Evolutionary conservation across 1,284 basidiomycete genomes (phyloP).

Genomic region (Moesziomyces sp.): DNA sequence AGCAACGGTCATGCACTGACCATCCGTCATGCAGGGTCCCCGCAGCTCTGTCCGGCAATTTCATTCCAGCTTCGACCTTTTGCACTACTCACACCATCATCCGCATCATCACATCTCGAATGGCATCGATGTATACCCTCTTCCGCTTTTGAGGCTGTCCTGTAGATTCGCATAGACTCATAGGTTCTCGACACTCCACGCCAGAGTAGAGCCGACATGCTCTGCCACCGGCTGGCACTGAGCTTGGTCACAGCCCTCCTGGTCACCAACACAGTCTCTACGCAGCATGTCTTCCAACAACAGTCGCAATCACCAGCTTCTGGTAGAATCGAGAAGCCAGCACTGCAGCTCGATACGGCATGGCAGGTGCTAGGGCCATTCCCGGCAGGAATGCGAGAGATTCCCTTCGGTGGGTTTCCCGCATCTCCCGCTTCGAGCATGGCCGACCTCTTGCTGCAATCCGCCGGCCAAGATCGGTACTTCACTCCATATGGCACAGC

Average conservation of each 20-base stretch:
- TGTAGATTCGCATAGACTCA: too few relatives aligned
- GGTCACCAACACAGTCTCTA: slow-evolving; percentile 14
- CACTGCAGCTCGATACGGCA: slow-evolving; percentile 3
- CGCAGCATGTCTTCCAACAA: slow-evolving; percentile 20
- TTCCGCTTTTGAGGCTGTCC: too few relatives aligned
- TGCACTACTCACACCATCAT: too few relatives aligned
- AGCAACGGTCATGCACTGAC: too few relatives aligned
- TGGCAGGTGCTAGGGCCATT: slow-evolving; percentile 38
- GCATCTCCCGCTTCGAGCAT: slow-evolving; percentile 7
- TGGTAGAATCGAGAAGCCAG: neutral
- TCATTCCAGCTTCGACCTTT: too few relatives aligned
- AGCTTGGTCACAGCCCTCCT: slow-evolving; percentile 10
- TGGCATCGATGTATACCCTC: too few relatives aligned
- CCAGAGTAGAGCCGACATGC: neutral
- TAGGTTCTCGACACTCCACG: too few relatives aligned
- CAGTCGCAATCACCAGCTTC: neutral
- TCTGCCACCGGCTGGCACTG: slow-evolving; percentile 46
- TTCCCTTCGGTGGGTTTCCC: slow-evolving; percentile 37
- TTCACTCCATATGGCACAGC: slow-evolving; percentile 22
- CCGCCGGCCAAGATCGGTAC: neutral
- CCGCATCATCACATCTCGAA: neutral
- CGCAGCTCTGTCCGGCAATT: neutral
- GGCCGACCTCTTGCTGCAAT: slow-evolving; percentile 9
- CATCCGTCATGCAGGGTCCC: slow-evolving; percentile 24
- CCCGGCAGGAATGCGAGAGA: slow-evolving; percentile 36